Evolutionary conservation across 2,329 filamentous ascomycete species (phyloP), one percentile per base, ranked within the genome.

Genomic region (Phialemonium atrogriseum): DNA sequence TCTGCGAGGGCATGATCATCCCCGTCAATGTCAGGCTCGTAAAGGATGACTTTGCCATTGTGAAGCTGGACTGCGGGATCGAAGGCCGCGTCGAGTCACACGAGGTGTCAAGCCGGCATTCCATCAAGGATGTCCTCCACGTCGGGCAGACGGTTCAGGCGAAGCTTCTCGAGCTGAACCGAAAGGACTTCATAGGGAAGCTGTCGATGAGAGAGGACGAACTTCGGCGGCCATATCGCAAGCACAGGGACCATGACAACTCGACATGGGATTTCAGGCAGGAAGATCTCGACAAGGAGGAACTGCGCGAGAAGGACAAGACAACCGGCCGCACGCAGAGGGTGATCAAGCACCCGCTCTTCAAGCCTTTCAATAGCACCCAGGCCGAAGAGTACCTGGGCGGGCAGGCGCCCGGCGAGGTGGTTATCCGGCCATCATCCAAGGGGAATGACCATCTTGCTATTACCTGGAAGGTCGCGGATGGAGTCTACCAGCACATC

Each of bases 311-410:
- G 55, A 94, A 88, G 60, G 86, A 91, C 50, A 83, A 85, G 51
- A 75, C 76, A 9, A 84, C 84, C 12, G 87, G 85, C 10, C 84
- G 91, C 30, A 82, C 84, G 3, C 86, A 94, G 55, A 78, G 91
- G 54, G 91, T 98, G 37, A 91, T 98, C 65, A 98, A 98, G 58
- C 91, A 98, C 53, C 89, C 91, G 16, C 75, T 96, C 11, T 98
- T 96, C 73, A 84, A 81, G 46, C 81, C 87, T 0, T 96, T 93
- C 70, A 95, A 94, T 58, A 76, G 86, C 18, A 77, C 79, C 3
- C 87, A 96, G 59, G 91, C 91, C 1, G 86, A 96, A 58, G 86
- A 96, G 55, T 96, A 82, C 54, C 72, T 98, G 19, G 87, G 87
- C 24, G 84, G 83, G 10, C 85, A 93, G 54, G 75, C 81, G 31